Evolutionary conservation across 345 rosid genomes (phyloP), one percentile per base, ranked within the genome.

Genomic region (Populus tremula): DNA sequence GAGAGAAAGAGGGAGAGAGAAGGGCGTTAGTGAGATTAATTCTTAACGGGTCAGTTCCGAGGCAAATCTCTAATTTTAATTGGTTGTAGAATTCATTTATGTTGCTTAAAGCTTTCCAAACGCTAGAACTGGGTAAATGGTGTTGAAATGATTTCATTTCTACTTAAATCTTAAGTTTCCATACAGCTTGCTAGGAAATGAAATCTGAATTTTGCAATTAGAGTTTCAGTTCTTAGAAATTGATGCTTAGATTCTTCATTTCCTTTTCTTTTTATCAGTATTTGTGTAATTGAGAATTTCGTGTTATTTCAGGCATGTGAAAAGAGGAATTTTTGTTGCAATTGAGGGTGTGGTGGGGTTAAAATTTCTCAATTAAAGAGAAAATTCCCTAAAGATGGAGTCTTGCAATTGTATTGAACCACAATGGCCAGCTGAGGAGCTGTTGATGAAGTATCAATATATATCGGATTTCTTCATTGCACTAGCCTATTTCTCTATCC

Each of bases 381-480:
- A 59, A 25, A 59, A 47, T 47, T 47, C 50, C 50, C 1, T 47
- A 47, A 59, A 23, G 64, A 92, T 96, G 98, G 98, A 92, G 86
- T 79, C 88, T 38, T 96, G 98, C 87, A 88, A 96, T 76, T 96
- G 99, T 80, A 86, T 94, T 31, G 98, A 96, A 72, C 98, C 98
- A 14, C 99, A 91, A 79, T 92, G 90, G 94, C 91, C 97, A n/a
- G 92, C 97, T 0, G 99, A 89, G 77, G 98, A 94, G 14, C 75
- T 96, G 83, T 81, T 94, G 81, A 94, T 92, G 97, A 96, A 92
- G 80, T 96, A 96, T 72, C 99, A 96, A 80, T 96, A 96, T 82
- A 94, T 96, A 38, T 96, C 99, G 0, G 99, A 96, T 85, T 94
- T 96, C 92, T 92, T 96, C 78, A 96, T 96, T 61, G 99, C 99